A percentile compares a stretch with the other conserved stretches of the same genome.
These are phyloP conservation scores for Periconia sp. DNA, from an alignment of 2,329 filamentous ascomycete genomes.

Conservation along the genomic window DNA sequence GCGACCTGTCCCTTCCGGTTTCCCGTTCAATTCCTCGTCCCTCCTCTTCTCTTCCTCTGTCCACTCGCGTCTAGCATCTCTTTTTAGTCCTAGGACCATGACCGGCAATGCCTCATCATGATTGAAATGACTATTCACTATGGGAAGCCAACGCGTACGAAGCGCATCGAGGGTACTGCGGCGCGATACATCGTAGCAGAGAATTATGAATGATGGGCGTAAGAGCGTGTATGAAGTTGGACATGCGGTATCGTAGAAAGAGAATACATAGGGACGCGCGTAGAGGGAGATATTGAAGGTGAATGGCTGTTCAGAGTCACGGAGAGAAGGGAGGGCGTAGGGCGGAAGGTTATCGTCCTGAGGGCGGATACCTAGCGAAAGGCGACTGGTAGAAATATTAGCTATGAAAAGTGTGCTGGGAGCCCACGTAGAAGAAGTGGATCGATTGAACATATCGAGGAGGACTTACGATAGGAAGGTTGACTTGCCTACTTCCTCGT, in stretches of 20 bases:
- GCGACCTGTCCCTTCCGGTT: conserved; percentile 37
- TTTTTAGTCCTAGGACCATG: conserved; percentile 61
- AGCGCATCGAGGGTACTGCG: conserved; percentile 54
- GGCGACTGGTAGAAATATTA: conserved; percentile 21
- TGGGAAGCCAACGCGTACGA: conserved; percentile 46
- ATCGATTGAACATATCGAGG: conserved; percentile 8
- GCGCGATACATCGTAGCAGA: conserved; percentile 62
- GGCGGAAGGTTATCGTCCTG: conserved; percentile 32
- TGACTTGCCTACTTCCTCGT: conserved; percentile 62
- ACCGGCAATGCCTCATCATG: conserved; percentile 56
- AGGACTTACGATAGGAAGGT: conserved; percentile 62
- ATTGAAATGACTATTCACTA: conserved; percentile 56
- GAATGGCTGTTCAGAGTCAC: conserved; percentile 61
- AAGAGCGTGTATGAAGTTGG: conserved; percentile 60
- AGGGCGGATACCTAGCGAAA: conserved; percentile 34
- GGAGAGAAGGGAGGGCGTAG: conserved; percentile 47
- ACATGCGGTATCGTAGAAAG: conserved; percentile 60
- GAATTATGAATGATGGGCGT: conserved; percentile 56
- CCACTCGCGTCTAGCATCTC: conserved; percentile 55
- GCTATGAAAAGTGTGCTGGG: neutral
- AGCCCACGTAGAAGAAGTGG: conserved; percentile 6
- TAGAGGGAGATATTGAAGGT: conserved; percentile 61
- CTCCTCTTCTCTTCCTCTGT: conserved; percentile 30
- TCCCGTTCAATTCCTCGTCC: conserved; percentile 21
- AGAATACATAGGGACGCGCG: conserved; percentile 56